Base-by-base conservation (phyloP, 2,329 filamentous ascomycete species). In the Penicillium sp. region DNA sequence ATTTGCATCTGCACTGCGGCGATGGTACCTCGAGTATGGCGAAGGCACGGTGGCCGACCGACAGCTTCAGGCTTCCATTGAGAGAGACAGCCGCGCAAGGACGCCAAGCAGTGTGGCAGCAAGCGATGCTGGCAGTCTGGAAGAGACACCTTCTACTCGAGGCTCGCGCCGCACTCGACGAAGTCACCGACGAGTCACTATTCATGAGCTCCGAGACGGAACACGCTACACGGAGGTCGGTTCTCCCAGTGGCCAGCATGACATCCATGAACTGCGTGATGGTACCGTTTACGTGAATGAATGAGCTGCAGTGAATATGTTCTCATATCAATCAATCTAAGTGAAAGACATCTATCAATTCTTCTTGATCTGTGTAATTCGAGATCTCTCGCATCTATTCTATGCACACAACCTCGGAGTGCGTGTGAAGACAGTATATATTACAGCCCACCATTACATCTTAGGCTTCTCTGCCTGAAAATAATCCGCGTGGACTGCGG, bases 401-500 rank as follows among this genome's bases (percentile, higher is more conserved):
- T 58, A 55, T 55, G 14, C 10, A 49, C 42, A 20, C 22, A 50
- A 15, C 20, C n/a, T 31, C 14, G 17, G 2, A 34, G 45, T n/a
- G 34, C 8, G 20, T 39, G 49, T 39, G 25, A 38, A 28, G 17
- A 39, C 7, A 17, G n/a, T 39, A 17, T 59, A 28, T 35, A 8
- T 17, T 28, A 12, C 35, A 5, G 11, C 28, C 7, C 31, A 22
- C n/a, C 5, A 49, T 63, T 68, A 79, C 64, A 76, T 76, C 68
- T 73, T 78, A 52, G 75, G 84, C 75, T 86, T 88, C 14, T 60
- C 77, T 2, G 79, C 81, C 11, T 81, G 82, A 60, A 90, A 79
- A 73, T 90, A 95, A 0, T 92, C 92, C 55, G 71, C 72, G 53
- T 88, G 86, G 0, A 89, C 85, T 14, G 96, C 92, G 1, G 92